A percentile compares a stretch with the other conserved stretches of the same genome.
Evolutionary conservation across 495 filamentous ascomycete genomes (phyloP).

Genomic region (Ascodesmis nigricans): DNA sequence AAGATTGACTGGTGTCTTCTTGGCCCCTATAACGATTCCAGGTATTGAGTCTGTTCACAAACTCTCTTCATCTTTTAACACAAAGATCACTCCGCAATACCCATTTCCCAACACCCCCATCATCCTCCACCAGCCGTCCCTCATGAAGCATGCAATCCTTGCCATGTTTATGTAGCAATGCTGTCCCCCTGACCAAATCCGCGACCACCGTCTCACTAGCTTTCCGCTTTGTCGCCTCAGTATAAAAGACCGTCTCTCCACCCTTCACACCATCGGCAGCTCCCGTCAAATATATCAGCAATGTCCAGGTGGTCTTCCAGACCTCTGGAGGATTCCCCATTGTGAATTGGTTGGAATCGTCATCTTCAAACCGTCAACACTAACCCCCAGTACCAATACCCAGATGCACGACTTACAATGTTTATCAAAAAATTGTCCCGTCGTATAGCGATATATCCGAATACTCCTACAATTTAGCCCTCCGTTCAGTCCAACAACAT

Average conservation of each 20-base stretch:
- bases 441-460: constrained; percentile 69
- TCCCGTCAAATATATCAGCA: constrained; percentile 68
- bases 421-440: constrained; percentile 50
- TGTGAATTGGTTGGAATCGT: constrained; percentile 50
- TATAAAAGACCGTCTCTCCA: constrained; percentile 85
- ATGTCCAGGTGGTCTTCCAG: constrained; percentile 79
- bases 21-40: too few species aligned
- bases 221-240: constrained; percentile 35
- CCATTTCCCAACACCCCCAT: constrained; percentile 83
- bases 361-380: constrained; percentile 29
- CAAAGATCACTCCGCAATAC: constrained; percentile 75
- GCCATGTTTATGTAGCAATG: constrained; percentile 73
- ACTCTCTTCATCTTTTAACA: constrained; percentile 30
- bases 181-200: constrained; percentile 55
- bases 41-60: too few species aligned
- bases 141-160: constrained; percentile 80
- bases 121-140: constrained; percentile 50
- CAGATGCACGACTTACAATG: constrained; percentile 14
- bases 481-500: neutral
- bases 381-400: neutral
- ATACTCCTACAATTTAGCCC: constrained; percentile 26
- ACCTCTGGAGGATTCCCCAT: constrained; percentile 28
- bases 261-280: constrained; percentile 44
- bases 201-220: constrained; percentile 38
- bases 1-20: too few species aligned